These are phyloP conservation scores for Ormosia emarginata DNA, from an alignment of 306 rosid genomes.

Conservation along the genomic window DNA sequence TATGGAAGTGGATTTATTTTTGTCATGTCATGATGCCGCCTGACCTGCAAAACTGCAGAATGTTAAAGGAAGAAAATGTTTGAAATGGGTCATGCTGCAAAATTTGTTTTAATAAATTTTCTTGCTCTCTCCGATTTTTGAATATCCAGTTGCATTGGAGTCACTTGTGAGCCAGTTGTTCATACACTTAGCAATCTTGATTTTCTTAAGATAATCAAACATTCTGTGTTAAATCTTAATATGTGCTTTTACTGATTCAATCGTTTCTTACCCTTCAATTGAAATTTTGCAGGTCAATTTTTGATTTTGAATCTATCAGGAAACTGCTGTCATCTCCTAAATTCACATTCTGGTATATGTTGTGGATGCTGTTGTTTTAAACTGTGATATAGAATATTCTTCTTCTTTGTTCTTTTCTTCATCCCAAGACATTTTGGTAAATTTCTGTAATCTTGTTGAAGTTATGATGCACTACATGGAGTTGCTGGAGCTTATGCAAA, in stretches of 20 bases:
- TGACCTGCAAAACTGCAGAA: slow-evolving; percentile 11
- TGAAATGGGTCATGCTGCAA: slow-evolving; percentile 1
- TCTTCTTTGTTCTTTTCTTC: background rate
- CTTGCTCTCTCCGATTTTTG: background rate
- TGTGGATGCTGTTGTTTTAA: slow-evolving; percentile 12
- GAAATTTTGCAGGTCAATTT: slow-evolving; percentile 73
- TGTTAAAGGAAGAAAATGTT: slow-evolving; percentile 15
- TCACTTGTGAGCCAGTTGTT: background rate
- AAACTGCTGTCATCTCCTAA: slow-evolving; percentile 78
- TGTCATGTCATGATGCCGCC: slow-evolving; percentile 11
- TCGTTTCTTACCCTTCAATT: slow-evolving; percentile 5
- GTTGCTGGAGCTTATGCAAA: slow-evolving; percentile 98
- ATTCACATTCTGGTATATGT: slow-evolving; percentile 85
- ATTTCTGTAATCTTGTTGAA: slow-evolving; percentile 29
- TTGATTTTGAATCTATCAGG: slow-evolving; percentile 74
- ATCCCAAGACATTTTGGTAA: slow-evolving; percentile 1
- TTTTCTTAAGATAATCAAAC: slow-evolving; percentile 8
- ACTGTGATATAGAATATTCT: slow-evolving; percentile 9
- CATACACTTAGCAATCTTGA: slow-evolving; percentile 1
- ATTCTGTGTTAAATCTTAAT: background rate
- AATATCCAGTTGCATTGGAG: background rate
- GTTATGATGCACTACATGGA: slow-evolving; percentile 87
- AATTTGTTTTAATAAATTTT: slow-evolving; percentile 3
- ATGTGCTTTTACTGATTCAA: background rate
- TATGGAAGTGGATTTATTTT: background rate